Evolutionary conservation across 1,284 basidiomycete genomes (phyloP), one percentile per base, ranked within the genome.

Genomic region (Apiotrichum gamsii): DNA sequence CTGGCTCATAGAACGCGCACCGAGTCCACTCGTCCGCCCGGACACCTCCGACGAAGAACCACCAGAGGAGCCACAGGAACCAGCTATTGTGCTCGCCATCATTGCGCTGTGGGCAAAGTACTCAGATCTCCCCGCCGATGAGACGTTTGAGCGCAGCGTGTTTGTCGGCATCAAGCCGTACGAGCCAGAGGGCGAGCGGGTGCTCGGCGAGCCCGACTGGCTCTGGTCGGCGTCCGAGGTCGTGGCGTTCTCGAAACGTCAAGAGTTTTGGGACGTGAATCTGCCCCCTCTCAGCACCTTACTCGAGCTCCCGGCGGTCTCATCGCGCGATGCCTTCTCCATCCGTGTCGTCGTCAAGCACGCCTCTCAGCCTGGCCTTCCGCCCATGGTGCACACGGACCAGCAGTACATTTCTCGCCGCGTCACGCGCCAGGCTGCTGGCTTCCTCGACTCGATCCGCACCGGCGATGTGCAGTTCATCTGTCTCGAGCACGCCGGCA

Each of bases 91-190:
- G 25, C 25, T 28, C 8, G 25, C 25, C 25, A 44, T 57, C 31
- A 57, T 54, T 23, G 55, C 60, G 11, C 38, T 47, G 8, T 43
- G 55, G 38, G 32, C 50, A 2, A 50, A 52, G 30, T 50, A 54
- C 25, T 43, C 49, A 3, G 50, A 51, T 41, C 30, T 45, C 8
- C 38, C 50, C 16, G 32, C 41, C 14, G 36, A 59, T 35, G 51
- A 60, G 69, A 14, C 70, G 9, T 53, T 85, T n/a, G 82, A 80
- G 1, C 73, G 85, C 6, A 83, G 78, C 9, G 83, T 87, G 73
- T 82, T 86, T 74, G 78, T 80, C 11, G 84, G 82, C 13, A 81
- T 87, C 54, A 84, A 83, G 60, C 80, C 78, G 41, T 78, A 80
- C 54, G 78, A 80, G 52, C 78, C 81, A 51, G 74, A 78, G 35